Evolutionary conservation across 805 yeast genomes (phyloP).

Genomic region (Kuraishia cidri): DNA sequence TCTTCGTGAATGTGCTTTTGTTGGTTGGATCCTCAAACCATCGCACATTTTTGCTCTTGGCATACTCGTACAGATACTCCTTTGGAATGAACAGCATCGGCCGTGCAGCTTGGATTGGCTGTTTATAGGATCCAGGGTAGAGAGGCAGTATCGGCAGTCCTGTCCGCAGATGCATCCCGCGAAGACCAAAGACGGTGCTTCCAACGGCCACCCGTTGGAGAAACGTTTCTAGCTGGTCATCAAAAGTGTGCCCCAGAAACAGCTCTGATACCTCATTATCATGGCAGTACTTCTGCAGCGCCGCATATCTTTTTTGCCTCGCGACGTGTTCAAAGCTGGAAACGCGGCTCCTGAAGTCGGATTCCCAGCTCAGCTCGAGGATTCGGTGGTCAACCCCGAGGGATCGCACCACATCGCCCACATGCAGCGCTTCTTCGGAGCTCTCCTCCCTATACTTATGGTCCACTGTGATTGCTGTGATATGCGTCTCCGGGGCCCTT

Average conservation of each 20-base stretch:
- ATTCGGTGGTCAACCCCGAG: slow-evolving; percentile 18
- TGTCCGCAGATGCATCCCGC: slow-evolving; percentile 34
- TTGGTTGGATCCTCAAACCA: slow-evolving; percentile 77
- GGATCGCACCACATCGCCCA: slow-evolving; percentile 11
- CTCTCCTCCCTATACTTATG: slow-evolving; percentile 48
- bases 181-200: slow-evolving; percentile 47
- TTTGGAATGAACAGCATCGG: slow-evolving; percentile 48
- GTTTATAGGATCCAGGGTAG: slow-evolving; percentile 8
- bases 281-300: slow-evolving; percentile 31
- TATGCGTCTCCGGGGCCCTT: slow-evolving; percentile 15
- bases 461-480: slow-evolving; percentile 58
- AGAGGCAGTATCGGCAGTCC: slow-evolving; percentile 16
- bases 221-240: slow-evolving; percentile 70
- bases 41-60: slow-evolving; percentile 23
- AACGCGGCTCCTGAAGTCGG: slow-evolving; percentile 8
- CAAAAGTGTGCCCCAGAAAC: slow-evolving; percentile 56
- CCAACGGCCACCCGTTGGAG: slow-evolving; percentile 39
- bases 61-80: slow-evolving; percentile 32
- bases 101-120: slow-evolving; percentile 23
- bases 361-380: slow-evolving; percentile 9
- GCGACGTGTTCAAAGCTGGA: slow-evolving; percentile 51
- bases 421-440: slow-evolving; percentile 34
- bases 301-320: slow-evolving; percentile 39
- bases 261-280: slow-evolving; percentile 23
- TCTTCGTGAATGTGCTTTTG: too few species aligned